A percentile compares a stretch with the other conserved stretches of the same genome.
Conservation (phyloP, 139 green algal species). For the Raphidocelis subcapitata region DNA sequence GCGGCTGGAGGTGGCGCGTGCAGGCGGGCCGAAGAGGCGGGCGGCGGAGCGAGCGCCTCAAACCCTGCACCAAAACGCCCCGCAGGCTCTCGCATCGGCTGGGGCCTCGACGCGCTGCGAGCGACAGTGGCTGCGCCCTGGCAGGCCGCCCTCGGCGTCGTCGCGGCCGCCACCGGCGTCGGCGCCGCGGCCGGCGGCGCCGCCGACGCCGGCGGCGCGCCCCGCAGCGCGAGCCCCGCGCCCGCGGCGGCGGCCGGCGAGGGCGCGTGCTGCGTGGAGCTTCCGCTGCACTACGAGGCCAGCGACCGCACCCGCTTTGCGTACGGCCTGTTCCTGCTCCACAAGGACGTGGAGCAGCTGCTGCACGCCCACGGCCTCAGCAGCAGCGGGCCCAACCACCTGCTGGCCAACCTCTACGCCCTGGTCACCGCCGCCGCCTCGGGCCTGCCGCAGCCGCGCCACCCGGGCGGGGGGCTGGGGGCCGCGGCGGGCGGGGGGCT, state of each 20-base stretch:
- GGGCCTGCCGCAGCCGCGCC: conserved; percentile 29
- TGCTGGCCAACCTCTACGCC: conserved; percentile 64
- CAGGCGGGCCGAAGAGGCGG: not conserved
- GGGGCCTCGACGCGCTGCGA: not conserved
- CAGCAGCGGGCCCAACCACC: conserved; percentile 49
- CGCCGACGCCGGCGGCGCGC: not conserved
- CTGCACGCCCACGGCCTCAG: conserved; percentile 64
- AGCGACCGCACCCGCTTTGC: conserved; percentile 67
- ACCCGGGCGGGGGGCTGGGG: too few relatives aligned
- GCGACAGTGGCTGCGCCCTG: not conserved
- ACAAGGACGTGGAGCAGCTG: conserved; percentile 75
- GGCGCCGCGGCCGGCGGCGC: not conserved
- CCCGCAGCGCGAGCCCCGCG: not conserved
- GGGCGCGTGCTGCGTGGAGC: conserved; percentile 1
- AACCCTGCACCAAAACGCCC: not conserved
- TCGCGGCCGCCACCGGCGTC: not conserved
- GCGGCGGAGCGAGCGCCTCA: not conserved
- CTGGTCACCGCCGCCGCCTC: conserved; percentile 49
- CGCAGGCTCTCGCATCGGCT: not conserved
- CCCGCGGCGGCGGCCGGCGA: conserved; percentile 7
- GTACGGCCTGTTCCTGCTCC: conserved; percentile 70
- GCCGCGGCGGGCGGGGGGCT: too few relatives aligned
- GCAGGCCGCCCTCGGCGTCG: not conserved
- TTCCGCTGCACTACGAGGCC: conserved; percentile 62
- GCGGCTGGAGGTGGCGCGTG: not conserved